phyloP scores from a whole-genome alignment of 441 rosid species.

The Aleurites moluccanus region DNA sequence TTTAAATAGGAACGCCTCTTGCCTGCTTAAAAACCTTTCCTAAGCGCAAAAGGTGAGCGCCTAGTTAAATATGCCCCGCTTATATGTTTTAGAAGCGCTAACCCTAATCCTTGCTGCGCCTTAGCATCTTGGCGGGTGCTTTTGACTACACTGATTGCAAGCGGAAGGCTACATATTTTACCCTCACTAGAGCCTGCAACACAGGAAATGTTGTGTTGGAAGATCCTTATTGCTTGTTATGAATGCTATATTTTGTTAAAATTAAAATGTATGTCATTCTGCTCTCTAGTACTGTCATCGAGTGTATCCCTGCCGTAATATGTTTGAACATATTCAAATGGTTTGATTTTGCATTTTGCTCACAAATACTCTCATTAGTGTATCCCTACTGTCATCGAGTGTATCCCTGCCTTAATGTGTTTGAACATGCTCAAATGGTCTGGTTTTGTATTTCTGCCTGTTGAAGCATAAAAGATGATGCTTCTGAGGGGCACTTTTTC shows the following conservation, averaged over 20 bases:
- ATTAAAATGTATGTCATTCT: too few relatives aligned
- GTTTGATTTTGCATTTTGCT: not conserved
- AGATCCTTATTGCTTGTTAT: not conserved
- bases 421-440: not conserved
- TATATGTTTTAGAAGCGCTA: too few relatives aligned
- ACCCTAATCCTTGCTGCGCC: too few relatives aligned
- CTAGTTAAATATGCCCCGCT: too few relatives aligned
- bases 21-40: too few relatives aligned
- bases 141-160: too few relatives aligned
- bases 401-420: not conserved
- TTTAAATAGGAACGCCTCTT: too few relatives aligned
- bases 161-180: not conserved
- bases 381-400: not conserved
- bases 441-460: not conserved
- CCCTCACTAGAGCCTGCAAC: not conserved
- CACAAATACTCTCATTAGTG: too few relatives aligned
- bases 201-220: not conserved
- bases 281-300: not conserved
- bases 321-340: not conserved
- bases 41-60: too few relatives aligned
- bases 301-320: not conserved
- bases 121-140: too few relatives aligned
- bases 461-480: not conserved
- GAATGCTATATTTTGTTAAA: too few relatives aligned
- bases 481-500: not conserved